phyloP scores from a whole-genome alignment of 2,329 filamentous ascomycete genomes.

The Aspergillus chevalieri region DNA sequence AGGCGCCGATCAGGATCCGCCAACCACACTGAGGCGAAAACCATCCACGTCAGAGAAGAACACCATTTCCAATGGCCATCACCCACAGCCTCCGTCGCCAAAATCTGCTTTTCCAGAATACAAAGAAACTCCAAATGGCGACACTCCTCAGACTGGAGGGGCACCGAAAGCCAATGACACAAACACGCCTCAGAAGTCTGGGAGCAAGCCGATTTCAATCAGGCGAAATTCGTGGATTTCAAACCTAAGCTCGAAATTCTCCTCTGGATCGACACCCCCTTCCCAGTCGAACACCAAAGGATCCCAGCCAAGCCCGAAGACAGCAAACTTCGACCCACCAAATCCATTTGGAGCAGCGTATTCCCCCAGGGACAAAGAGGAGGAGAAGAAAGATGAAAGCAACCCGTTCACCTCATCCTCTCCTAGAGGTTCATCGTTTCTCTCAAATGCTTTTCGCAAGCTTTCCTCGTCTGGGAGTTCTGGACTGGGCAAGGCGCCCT shows the following conservation, averaged over 20 bases:
- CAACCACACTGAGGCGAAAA: constrained; percentile 6
- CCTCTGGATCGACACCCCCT: constrained; percentile 46
- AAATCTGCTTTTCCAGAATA: constrained; percentile 8
- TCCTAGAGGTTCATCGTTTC: constrained; percentile 66
- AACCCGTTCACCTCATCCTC: constrained; percentile 53
- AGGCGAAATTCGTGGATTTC: constrained; percentile 85
- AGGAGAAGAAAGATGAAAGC: constrained; percentile 31
- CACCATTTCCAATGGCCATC: constrained; percentile 15
- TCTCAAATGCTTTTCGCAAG: constrained; percentile 74
- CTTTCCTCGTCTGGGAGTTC: constrained; percentile 62
- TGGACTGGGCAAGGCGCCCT: constrained; percentile 47
- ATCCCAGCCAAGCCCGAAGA: constrained; percentile 22
- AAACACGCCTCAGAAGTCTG: constrained; percentile 16
- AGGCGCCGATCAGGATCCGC: constrained; percentile 15
- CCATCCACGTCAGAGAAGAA: constrained; percentile 16
- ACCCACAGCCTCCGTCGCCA: constrained; percentile 12
- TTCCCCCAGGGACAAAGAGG: constrained; percentile 39
- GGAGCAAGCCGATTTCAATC: constrained; percentile 33
- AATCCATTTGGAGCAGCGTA: constrained; percentile 43
- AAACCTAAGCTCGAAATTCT: constrained; percentile 88
- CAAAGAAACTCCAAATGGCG: constrained; percentile 12
- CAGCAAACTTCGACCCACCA: constrained; percentile 30
- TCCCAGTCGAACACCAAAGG: constrained; percentile 30
- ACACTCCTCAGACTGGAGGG: constrained; percentile 8
- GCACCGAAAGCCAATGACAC: constrained; percentile 13